Conservation (phyloP, 805 yeast species). For the Pachysolen tannophilus region DNA sequence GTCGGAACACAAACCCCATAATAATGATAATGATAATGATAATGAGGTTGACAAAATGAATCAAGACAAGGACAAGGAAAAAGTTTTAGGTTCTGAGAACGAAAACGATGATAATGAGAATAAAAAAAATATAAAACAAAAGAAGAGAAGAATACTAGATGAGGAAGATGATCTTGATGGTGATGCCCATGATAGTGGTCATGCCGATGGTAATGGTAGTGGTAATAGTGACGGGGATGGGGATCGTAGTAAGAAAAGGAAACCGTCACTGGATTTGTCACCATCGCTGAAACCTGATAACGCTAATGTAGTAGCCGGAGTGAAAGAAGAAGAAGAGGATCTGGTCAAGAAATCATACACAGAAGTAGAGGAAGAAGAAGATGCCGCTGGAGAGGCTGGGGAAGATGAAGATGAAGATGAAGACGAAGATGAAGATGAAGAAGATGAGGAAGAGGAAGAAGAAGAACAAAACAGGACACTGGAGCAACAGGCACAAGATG, state of each 20-base stretch:
- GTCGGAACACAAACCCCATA: too few species aligned
- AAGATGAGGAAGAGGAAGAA: conserved; percentile 15
- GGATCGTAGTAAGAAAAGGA: conserved; percentile 13
- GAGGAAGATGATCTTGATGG: too few species aligned
- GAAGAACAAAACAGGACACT: conserved; percentile 13
- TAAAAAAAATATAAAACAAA: conserved; percentile 13
- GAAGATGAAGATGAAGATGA: conserved; percentile 10
- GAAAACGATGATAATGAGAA: conserved; percentile 16
- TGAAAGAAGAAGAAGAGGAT: conserved; percentile 13
- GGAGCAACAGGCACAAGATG: conserved; percentile 15
- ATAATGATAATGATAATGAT: background rate
- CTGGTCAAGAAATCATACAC: too few species aligned
- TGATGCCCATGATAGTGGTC: too few species aligned
- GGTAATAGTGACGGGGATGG: conserved; percentile 5
- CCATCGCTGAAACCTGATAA: conserved; percentile 10
- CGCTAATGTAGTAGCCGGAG: conserved; percentile 8
- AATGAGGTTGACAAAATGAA: background rate
- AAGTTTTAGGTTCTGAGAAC: conserved; percentile 12
- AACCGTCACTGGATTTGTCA: conserved; percentile 14
- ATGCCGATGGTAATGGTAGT: too few species aligned
- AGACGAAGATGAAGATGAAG: conserved; percentile 18
- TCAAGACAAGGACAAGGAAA: conserved; percentile 13
- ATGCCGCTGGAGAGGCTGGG: conserved; percentile 12
- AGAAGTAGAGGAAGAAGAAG: conserved; percentile 6
- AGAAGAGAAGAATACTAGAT: conserved; percentile 8